Percentiles rank a stretch among this genome's conserved stretches.
Evolutionary conservation across 768 basidiomycete species (phyloP).

Genomic region (Pholiota microspora): DNA sequence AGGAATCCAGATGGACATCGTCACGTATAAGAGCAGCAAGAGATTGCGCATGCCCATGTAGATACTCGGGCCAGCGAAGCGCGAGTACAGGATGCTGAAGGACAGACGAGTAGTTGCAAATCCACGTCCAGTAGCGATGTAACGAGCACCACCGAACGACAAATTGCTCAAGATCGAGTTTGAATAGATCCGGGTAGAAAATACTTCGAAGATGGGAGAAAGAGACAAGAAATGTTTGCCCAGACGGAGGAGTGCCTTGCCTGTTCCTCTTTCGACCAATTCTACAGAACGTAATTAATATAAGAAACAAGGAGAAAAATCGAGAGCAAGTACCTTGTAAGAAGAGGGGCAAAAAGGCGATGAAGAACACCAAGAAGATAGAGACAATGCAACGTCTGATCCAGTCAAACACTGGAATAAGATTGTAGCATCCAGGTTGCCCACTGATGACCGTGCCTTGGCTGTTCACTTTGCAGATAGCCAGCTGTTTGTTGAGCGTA

Average conservation of each 20-base stretch:
- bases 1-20: conserved; percentile 90
- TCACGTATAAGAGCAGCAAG: conserved; percentile 85
- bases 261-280: conserved; percentile 93
- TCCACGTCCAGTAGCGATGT: conserved; percentile 98
- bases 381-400: conserved; percentile 95
- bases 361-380: conserved; percentile 99
- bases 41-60: conserved; percentile 98
- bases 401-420: conserved; percentile 97
- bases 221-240: conserved; percentile 96
- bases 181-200: conserved; percentile 97
- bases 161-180: conserved; percentile 96
- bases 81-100: conserved; percentile 96
- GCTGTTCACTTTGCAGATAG: conserved; percentile 85
- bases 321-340: conserved; percentile 71
- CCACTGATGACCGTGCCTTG: conserved; percentile 76
- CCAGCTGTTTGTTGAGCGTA: conserved; percentile 90
- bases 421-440: conserved; percentile 93
- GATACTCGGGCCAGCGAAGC: conserved; percentile 99
- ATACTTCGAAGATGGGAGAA: conserved; percentile 98
- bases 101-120: conserved; percentile 96
- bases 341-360: conserved; percentile 95
- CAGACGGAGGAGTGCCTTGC: conserved; percentile 90
- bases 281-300: conserved; percentile 45
- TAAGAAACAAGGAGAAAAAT: background rate
- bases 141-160: conserved; percentile 96